Evolutionary conservation across 352 stramenopile genomes (phyloP), one percentile per base, ranked within the genome.

Genomic region (Plasmopara viticola): DNA sequence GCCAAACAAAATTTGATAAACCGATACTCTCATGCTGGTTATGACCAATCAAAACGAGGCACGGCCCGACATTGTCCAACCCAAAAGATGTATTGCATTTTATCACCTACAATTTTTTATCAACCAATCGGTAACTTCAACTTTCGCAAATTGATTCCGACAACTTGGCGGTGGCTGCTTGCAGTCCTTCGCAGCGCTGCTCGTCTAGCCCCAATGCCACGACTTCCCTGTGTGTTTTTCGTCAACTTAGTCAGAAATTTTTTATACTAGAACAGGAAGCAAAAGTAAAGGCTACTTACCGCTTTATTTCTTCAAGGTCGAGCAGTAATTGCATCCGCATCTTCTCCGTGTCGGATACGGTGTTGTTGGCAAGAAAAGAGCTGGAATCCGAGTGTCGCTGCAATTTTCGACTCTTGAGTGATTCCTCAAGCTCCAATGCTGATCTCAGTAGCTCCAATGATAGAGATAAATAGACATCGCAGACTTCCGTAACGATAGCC

Each of bases 371-470:
- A 12, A 50, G 33, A 0, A 57, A 52, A 5, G 57, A 51, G 29
- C 60, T 72, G 8, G 46, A 61, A 5, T 66, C 56, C 5, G 62
- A 53, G 17, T 77, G 63, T 12, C 82, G 80, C 60, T 94, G 81
- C 42, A 89, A 61, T 54, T 94, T 94, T 33, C 84, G 79, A 54
- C 77, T 91, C 44, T 91, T 94, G n/a, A 94, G 68, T 8, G 84
- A 94, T 20, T 93, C 80, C 53, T 94, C 84, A 0, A 94, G 66
- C 51, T 93, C 84, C 15, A 78, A 56, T 1, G 84, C 82, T 5
- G 84, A 92, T 33, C 84, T 74, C 33, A 94, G 52, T 9, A 94
- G 58, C 46, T 93, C 82, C 10, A 44, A 69, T n/a, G 82, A 88
- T 9, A 93, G 46, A 2, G 69, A 75, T 35, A 62, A 67, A 52